Conservation (phyloP, 345 rosid genomes). For the Brassica carinata region DNA sequence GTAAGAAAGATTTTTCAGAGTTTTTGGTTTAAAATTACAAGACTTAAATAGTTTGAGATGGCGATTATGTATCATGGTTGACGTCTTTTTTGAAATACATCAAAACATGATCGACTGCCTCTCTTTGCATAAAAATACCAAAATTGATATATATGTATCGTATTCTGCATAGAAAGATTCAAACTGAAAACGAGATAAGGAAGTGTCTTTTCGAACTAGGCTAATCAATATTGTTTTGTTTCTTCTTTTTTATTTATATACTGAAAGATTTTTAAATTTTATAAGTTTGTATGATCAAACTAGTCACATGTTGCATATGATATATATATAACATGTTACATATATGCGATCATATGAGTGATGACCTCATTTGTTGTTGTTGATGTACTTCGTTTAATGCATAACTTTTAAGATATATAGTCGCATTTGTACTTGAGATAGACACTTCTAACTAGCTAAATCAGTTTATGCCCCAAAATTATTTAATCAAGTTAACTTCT, state of each 20-base stretch:
- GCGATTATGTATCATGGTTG: neutral
- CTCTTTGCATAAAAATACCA: neutral
- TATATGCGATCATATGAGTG: neutral
- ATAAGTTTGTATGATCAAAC: neutral
- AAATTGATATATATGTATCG: neutral
- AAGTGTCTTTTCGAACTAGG: slow-evolving; percentile 28
- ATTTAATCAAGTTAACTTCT: neutral
- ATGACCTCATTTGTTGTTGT: slow-evolving; percentile 7
- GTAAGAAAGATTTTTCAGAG: neutral
- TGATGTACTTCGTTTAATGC: neutral
- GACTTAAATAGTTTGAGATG: neutral
- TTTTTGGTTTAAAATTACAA: neutral
- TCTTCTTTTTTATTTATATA: neutral
- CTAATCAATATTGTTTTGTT: slow-evolving; percentile 21
- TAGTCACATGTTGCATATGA: slow-evolving; percentile 13
- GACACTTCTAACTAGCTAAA: neutral
- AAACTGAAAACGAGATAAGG: slow-evolving; percentile 3
- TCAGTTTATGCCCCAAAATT: neutral
- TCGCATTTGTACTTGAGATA: neutral
- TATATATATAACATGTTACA: neutral
- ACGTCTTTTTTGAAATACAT: neutral
- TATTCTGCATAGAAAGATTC: slow-evolving; percentile 15
- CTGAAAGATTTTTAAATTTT: neutral
- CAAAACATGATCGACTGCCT: neutral
- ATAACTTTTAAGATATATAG: slow-evolving; percentile 4